Percentiles rank a stretch among this genome's conserved stretches.
These are phyloP conservation scores for Chrysanthemum makinoi DNA, from an alignment of 129 eudicot genomes.

Conservation along the genomic window DNA sequence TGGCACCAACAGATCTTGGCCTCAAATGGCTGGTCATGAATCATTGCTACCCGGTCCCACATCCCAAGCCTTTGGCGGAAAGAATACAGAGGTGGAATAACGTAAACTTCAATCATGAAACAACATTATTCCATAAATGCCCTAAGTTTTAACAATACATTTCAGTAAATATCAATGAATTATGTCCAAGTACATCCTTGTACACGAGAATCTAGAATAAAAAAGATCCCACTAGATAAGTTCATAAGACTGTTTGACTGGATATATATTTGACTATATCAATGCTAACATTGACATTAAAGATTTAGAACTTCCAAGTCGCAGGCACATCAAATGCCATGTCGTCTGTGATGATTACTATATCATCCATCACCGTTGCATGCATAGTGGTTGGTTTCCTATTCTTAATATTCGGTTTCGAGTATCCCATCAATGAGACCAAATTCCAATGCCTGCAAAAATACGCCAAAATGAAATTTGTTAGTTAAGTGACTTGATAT, in stretches of 20 bases:
- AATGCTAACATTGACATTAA: constrained; percentile 13
- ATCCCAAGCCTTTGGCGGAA: background rate
- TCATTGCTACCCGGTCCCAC: background rate
- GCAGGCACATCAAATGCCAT: constrained; percentile 16
- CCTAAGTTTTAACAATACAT: constrained; percentile 5
- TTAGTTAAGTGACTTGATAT: constrained; percentile 6
- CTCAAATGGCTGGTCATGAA: background rate
- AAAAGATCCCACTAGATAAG: constrained; percentile 9
- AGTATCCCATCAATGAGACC: constrained; percentile 87
- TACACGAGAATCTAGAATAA: constrained; percentile 1
- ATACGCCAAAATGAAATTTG: constrained; percentile 9
- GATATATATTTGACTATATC: constrained; percentile 14
- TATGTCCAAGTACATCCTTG: constrained; percentile 8
- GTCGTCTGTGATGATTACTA: constrained; percentile 17
- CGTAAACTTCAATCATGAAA: background rate
- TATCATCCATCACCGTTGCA: constrained; percentile 5
- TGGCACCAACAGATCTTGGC: background rate
- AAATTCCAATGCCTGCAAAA: constrained; percentile 88
- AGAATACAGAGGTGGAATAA: background rate
- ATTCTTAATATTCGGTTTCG: constrained; percentile 67
- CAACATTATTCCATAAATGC: background rate
- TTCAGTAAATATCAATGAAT: background rate
- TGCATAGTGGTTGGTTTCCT: background rate
- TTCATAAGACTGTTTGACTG: constrained; percentile 1
- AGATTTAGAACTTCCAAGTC: constrained; percentile 10